Evolutionary conservation across 495 filamentous ascomycete species (phyloP).

Genomic region (Polyplosphaeria fusca): DNA sequence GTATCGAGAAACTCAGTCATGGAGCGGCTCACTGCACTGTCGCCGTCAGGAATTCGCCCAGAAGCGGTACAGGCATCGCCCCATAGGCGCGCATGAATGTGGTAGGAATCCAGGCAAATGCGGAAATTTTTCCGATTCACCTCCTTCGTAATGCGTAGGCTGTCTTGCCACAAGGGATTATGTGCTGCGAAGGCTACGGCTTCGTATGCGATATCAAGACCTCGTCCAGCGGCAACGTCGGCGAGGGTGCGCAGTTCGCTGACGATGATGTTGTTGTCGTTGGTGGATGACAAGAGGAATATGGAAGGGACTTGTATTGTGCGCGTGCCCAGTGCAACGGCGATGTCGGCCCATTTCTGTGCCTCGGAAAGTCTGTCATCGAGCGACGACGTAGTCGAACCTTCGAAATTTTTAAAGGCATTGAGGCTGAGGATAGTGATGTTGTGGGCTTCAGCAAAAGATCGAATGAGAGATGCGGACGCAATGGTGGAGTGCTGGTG

Average conservation of each 20-base stretch:
- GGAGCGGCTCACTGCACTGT: neutral
- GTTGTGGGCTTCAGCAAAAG: neutral
- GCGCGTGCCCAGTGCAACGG: neutral
- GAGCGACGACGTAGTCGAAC: neutral
- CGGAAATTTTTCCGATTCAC: neutral
- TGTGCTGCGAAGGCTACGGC: neutral
- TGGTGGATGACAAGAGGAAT: neutral
- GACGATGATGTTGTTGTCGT: neutral
- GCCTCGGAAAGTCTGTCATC: neutral
- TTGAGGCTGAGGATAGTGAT: neutral
- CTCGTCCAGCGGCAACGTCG: neutral
- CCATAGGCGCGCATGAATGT: neutral
- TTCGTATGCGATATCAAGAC: neutral
- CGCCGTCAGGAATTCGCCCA: neutral
- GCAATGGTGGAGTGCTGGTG: neutral
- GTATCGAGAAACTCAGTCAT: neutral
- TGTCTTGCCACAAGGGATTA: neutral
- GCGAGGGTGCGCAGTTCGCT: neutral
- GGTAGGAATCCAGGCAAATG: neutral
- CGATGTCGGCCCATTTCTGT: neutral
- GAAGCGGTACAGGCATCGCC: neutral
- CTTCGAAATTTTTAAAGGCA: neutral
- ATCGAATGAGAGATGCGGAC: neutral
- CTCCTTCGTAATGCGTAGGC: neutral
- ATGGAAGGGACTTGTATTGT: neutral